Evolutionary conservation across 2,329 filamentous ascomycete genomes (phyloP).

Genomic region (Paraphoma chrysanthemicola): DNA sequence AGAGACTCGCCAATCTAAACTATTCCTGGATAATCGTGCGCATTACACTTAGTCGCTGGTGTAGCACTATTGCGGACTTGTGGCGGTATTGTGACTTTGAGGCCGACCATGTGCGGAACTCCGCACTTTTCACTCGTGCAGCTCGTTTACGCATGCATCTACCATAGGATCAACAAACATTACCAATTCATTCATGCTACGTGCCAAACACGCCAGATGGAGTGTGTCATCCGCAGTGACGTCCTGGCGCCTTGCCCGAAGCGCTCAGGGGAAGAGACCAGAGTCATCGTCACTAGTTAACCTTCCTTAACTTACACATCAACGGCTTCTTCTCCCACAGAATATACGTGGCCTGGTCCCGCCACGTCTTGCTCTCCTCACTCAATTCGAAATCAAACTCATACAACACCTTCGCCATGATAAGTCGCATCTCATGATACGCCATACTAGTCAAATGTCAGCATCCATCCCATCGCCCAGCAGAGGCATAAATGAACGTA

Average conservation of each 20-base stretch:
- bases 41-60: not conserved
- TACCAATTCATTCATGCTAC: no score
- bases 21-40: not conserved
- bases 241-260: no score
- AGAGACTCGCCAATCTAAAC: not conserved
- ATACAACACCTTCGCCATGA: constrained; percentile 47
- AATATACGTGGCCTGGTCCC: constrained; percentile 40
- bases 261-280: no score
- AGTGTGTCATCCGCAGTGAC: no score
- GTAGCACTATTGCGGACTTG: not conserved
- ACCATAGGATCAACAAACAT: no score
- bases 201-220: no score
- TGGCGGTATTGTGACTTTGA: not conserved
- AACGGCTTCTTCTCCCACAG: constrained; percentile 49
- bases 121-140: not conserved
- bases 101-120: not conserved
- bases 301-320: constrained; percentile 38
- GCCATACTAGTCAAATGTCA: constrained; percentile 35
- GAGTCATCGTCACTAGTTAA: not conserved
- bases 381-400: constrained; percentile 49
- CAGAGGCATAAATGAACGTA: constrained; percentile 19
- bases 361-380: constrained; percentile 39
- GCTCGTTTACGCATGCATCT: not conserved
- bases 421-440: constrained; percentile 51
- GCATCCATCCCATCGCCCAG: not conserved